Base-by-base conservation (phyloP, 306 rosid genomes). In the Cicer chorassanicum region DNA sequence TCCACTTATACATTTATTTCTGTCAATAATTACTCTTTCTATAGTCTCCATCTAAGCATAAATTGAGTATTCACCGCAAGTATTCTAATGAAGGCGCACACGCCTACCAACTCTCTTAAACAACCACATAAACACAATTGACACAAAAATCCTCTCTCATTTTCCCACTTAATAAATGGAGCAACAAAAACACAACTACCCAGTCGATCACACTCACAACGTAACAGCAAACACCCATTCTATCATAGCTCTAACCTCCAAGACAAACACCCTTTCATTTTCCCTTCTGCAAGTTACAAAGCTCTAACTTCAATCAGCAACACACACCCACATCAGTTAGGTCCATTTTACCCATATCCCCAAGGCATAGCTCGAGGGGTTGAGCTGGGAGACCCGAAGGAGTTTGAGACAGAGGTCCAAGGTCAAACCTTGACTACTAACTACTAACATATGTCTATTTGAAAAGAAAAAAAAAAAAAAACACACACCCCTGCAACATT, bases 61-160 rank as follows among this genome's bases (percentile, higher is more conserved):
- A 19, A n/a, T 9, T 43, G 24, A 36, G 8, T 36, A 14, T 29
- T 65, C 11, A 7, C 10, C 18, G 9, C 19, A 62, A 51, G 12
- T 54, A 54, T 54, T 63, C 43, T 36, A 36, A 48, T 62, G 41
- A 36, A 7, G 2, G 21, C 60, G 62, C 43, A 18, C 4, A 10
- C 10, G 8, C 69, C 5, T 14, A 18, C n/a, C 9, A 42, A 46
- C 50, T 18, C 54, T 36, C 15, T 66, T 11, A 66, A 64, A 41
- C 72, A 65, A 63, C 59, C 67, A 66, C 80, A 66, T 36, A 57
- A 38, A 75, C n/a, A 61, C 12, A 61, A 61, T 11, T n/a, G 21
- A 61, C 14, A 51, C 19, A 18, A 36, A 13, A 46, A 62, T 48
- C 48, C 41, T 61, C 40, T 1, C 2, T 21, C 36, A 49, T 74